Conservation (phyloP, 768 basidiomycete species). For the Trametes maxima region DNA sequence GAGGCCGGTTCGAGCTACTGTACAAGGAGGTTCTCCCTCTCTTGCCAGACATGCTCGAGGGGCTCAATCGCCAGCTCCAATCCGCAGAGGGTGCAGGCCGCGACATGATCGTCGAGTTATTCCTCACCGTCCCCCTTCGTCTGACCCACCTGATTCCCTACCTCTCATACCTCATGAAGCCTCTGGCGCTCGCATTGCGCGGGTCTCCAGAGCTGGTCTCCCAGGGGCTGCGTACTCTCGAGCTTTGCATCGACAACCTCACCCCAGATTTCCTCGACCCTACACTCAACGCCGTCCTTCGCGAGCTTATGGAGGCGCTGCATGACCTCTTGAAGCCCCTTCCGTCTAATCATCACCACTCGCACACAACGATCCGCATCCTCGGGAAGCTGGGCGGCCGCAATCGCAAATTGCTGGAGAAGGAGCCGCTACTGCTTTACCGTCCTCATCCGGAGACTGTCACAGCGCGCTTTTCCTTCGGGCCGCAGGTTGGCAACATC, state of each 20-base stretch:
- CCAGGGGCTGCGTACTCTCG: conserved; percentile 93
- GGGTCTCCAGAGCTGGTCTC: conserved; percentile 89
- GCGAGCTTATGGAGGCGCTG: conserved; percentile 93
- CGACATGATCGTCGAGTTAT: conserved; percentile 96
- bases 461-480: conserved; percentile 72
- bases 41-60: conserved; percentile 96
- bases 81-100: conserved; percentile 79
- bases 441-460: conserved; percentile 70
- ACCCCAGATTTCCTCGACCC: conserved; percentile 98
- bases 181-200: conserved; percentile 86
- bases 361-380: conserved; percentile 94
- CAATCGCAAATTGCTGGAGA: conserved; percentile 83
- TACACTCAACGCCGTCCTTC: conserved; percentile 86
- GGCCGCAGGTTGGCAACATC: conserved; percentile 62
- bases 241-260: conserved; percentile 98
- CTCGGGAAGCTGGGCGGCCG: conserved; percentile 95
- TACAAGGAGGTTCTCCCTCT: conserved; percentile 97
- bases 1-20: conserved; percentile 89
- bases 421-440: conserved; percentile 77
- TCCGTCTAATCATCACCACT: conserved; percentile 85
- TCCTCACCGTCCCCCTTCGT: conserved; percentile 93
- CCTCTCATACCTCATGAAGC: conserved; percentile 94
- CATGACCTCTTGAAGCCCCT: conserved; percentile 89
- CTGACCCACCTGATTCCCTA: conserved; percentile 95
- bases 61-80: conserved; percentile 85